These are phyloP conservation scores for Trifolium repens DNA, from an alignment of 306 rosid species.

Conservation along the genomic window DNA sequence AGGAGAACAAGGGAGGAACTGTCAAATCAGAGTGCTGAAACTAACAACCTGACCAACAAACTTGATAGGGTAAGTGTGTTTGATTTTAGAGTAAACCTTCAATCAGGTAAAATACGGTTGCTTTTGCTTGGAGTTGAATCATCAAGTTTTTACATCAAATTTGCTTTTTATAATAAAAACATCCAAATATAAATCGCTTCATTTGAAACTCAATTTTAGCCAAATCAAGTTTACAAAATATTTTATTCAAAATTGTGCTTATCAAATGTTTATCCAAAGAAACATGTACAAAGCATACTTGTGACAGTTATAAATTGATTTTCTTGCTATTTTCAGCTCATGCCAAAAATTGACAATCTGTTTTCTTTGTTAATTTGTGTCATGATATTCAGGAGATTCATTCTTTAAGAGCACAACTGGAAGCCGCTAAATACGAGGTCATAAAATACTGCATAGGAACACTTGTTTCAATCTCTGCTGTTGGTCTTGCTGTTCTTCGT, in stretches of 20 bases:
- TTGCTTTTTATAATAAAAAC: not conserved
- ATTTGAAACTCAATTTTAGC: not conserved
- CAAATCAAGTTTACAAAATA: not conserved
- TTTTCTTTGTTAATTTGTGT: not conserved
- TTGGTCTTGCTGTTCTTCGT: slow-evolving; percentile 90
- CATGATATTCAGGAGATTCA: slow-evolving; percentile 76
- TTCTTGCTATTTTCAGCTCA: slow-evolving; percentile 12
- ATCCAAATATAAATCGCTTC: not conserved
- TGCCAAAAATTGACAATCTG: not conserved
- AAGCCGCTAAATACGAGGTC: slow-evolving; percentile 95
- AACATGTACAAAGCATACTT: not conserved
- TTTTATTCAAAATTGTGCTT: not conserved
- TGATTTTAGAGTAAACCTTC: not conserved
- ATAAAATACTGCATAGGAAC: slow-evolving; percentile 98
- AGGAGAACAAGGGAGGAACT: slow-evolving; percentile 97
- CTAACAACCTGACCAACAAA: slow-evolving; percentile 84
- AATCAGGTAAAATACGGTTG: not conserved
- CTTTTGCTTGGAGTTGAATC: not conserved
- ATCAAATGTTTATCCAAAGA: slow-evolving; percentile 6
- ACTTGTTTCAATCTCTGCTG: slow-evolving; percentile 93
- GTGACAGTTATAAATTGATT: not conserved
- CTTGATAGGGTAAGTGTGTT: slow-evolving; percentile 75
- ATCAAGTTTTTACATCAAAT: not conserved
- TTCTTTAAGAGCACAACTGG: slow-evolving; percentile 84
- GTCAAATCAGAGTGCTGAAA: slow-evolving; percentile 86